Percentiles rank a stretch among this genome's conserved stretches.
Conservation (phyloP, 2,329 filamentous ascomycete genomes). For the Lasiodiplodia hormozganensis region DNA sequence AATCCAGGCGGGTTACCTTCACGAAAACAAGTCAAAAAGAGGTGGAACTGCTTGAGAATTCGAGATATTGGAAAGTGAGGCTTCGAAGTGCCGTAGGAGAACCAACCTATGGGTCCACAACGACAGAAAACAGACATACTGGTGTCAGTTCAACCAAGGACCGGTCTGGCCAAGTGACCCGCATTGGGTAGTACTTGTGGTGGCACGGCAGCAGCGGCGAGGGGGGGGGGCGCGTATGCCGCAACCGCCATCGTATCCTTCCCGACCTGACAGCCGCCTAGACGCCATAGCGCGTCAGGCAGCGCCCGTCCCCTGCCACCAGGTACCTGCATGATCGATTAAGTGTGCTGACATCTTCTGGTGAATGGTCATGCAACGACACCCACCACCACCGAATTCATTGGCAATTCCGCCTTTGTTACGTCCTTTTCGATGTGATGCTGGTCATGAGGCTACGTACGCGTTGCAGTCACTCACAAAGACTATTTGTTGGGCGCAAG, state of each 20-base stretch:
- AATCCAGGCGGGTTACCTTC: no score
- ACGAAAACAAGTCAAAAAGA: no score
- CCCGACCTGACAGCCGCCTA: background rate
- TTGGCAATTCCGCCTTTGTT: background rate
- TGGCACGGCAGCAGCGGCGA: background rate
- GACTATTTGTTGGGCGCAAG: conserved; percentile 23
- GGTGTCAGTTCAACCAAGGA: conserved; percentile 18
- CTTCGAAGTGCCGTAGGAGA: no score
- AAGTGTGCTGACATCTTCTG: conserved; percentile 35
- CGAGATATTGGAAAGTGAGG: no score
- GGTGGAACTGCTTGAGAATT: no score
- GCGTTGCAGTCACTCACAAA: background rate
- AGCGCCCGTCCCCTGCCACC: conserved; percentile 56
- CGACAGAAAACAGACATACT: background rate
- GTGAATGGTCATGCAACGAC: background rate
- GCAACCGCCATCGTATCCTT: background rate
- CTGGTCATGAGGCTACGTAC: background rate
- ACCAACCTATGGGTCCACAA: conserved; percentile 36
- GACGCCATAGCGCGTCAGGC: background rate
- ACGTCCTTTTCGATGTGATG: background rate
- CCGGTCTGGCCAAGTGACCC: conserved; percentile 11
- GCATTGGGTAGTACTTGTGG: conserved; percentile 9
- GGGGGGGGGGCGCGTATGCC: background rate
- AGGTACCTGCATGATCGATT: conserved; percentile 57
- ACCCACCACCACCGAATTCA: background rate